Conservation (phyloP, 2,329 filamentous ascomycete genomes). For the Claviceps monticola region DNA sequence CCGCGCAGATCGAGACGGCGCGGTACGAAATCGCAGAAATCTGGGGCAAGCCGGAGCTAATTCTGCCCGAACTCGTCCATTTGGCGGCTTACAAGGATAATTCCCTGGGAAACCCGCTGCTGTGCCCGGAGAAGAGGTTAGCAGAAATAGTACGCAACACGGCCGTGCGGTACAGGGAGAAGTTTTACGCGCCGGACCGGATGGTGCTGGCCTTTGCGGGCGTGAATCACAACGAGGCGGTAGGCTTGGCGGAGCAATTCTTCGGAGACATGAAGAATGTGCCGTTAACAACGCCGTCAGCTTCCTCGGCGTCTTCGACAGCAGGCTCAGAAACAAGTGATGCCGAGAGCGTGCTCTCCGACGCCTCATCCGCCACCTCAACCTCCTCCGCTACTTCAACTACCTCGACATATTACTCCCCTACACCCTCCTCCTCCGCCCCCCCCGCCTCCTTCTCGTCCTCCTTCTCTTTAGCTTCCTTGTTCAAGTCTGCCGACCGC, state of each 20-base stretch:
- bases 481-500: no score
- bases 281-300: not conserved
- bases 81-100: conserved; percentile 94
- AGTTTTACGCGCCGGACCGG: conserved; percentile 78
- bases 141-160: conserved; percentile 57
- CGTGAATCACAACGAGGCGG: conserved; percentile 67
- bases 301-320: conserved; percentile 26
- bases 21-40: conserved; percentile 95
- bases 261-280: conserved; percentile 74
- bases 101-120: conserved; percentile 81
- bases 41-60: conserved; percentile 93
- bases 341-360: conserved; percentile 17
- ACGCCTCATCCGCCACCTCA: conserved; percentile 19
- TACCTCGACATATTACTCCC: conserved; percentile 6
- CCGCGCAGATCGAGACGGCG: conserved; percentile 77
- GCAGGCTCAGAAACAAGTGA: conserved; percentile 45
- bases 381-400: conserved; percentile 16
- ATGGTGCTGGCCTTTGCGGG: conserved; percentile 95
- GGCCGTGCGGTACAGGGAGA: conserved; percentile 63
- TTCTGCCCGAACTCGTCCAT: conserved; percentile 87
- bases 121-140: conserved; percentile 80
- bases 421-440: conserved; percentile 18
- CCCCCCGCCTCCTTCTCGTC: conserved; percentile 20
- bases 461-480: conserved; percentile 19
- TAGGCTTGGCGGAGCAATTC: conserved; percentile 65